phyloP scores from a whole-genome alignment of 2,329 filamentous ascomycete species.

The Acrodontium crateriforme region DNA sequence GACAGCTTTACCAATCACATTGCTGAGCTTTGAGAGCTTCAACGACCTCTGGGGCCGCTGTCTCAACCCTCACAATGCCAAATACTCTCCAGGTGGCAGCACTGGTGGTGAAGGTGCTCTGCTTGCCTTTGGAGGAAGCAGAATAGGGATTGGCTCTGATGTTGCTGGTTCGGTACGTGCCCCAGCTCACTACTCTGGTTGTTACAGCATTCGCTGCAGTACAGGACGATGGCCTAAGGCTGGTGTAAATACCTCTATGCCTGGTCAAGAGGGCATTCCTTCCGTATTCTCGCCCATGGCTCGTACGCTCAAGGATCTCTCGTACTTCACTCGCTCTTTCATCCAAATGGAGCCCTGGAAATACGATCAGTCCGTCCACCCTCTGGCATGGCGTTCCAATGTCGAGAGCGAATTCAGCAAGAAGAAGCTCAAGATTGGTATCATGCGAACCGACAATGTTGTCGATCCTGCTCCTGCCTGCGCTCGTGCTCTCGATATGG shows the following conservation, averaged over 20 bases:
- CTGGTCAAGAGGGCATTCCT: slow-evolving; percentile 78
- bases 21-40: slow-evolving; percentile 73
- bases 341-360: slow-evolving; percentile 76
- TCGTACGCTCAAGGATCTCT: slow-evolving; percentile 65
- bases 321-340: slow-evolving; percentile 68
- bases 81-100: slow-evolving; percentile 77
- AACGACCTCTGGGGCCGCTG: slow-evolving; percentile 70
- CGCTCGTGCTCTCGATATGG: slow-evolving; percentile 56
- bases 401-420: slow-evolving; percentile 46
- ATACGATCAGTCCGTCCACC: slow-evolving; percentile 76
- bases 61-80: slow-evolving; percentile 69
- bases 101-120: slow-evolving; percentile 76
- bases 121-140: slow-evolving; percentile 63
- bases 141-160: slow-evolving; percentile 82
- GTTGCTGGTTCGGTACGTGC: slow-evolving; percentile 79
- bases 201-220: slow-evolving; percentile 75
- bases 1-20: slow-evolving; percentile 75
- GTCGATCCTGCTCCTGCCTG: slow-evolving; percentile 81
- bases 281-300: slow-evolving; percentile 90
- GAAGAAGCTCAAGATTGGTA: slow-evolving; percentile 56
- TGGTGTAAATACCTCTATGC: slow-evolving; percentile 76
- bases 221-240: slow-evolving; percentile 83
- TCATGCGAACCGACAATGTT: slow-evolving; percentile 59
- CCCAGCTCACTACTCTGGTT: slow-evolving; percentile 79
- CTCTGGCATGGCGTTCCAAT: slow-evolving; percentile 61